Percentiles rank a stretch among this genome's conserved stretches.
Evolutionary conservation across 2,329 filamentous ascomycete species (phyloP).

Genomic region (Sclerotiophoma versabilis): DNA sequence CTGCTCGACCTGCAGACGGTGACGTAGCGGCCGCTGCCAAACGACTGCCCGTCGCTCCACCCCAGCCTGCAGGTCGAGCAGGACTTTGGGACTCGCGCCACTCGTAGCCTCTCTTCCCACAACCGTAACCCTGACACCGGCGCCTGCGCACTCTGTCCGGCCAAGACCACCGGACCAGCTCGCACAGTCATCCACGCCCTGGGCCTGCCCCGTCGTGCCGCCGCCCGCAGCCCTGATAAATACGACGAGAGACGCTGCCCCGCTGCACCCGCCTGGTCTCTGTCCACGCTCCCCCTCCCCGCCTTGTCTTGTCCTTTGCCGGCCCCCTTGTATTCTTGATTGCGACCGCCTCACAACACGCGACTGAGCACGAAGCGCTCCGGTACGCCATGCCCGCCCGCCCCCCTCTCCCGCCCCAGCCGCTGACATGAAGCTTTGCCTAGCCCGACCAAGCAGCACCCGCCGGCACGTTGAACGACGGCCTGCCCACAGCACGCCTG

Average conservation of each 20-base stretch:
- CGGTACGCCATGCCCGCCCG: conserved; percentile 27
- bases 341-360: conserved; percentile 9
- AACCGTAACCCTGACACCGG: conserved; percentile 18
- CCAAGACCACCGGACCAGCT: conserved; percentile 12
- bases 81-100: conserved; percentile 6
- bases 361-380: conserved; percentile 12
- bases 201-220: conserved; percentile 7
- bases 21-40: conserved; percentile 13
- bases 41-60: conserved; percentile 5
- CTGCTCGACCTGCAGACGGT: conserved; percentile 5
- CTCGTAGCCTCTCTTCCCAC: conserved; percentile 9
- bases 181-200: conserved; percentile 12
- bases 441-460: conserved; percentile 20
- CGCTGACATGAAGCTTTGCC: conserved; percentile 27
- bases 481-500: conserved; percentile 16
- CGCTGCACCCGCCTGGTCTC: conserved; percentile 8
- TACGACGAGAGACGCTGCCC: conserved; percentile 8
- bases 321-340: conserved; percentile 21
- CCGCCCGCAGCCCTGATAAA: conserved; percentile 15
- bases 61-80: conserved; percentile 11
- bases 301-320: conserved; percentile 28
- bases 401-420: conserved; percentile 1
- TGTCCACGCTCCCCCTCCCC: conserved; percentile 12
- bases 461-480: conserved; percentile 19
- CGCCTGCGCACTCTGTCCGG: neutral